These are phyloP conservation scores for Phaseolus coccineus DNA, from an alignment of 331 rosid genomes.

Conservation along the genomic window DNA sequence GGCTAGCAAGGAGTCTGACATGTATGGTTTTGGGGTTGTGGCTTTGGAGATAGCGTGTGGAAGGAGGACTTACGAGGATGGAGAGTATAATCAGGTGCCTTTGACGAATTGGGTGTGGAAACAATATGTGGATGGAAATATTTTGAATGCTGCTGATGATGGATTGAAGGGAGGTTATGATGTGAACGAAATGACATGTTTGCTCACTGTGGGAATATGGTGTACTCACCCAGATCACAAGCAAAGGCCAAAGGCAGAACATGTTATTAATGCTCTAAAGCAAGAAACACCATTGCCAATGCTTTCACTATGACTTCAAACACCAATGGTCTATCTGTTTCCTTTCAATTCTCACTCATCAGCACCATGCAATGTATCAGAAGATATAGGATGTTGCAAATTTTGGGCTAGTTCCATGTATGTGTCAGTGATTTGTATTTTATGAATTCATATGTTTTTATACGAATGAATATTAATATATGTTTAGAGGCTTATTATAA, in stretches of 20 bases:
- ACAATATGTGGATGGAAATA: slow-evolving; percentile 31
- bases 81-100: slow-evolving; percentile 33
- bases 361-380: not conserved
- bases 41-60: slow-evolving; percentile 34
- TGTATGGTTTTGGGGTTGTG: slow-evolving; percentile 35
- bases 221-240: slow-evolving; percentile 35
- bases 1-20: not conserved
- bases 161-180: slow-evolving; percentile 25
- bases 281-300: not conserved
- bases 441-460: too few relatives aligned
- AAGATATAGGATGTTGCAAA: too few relatives aligned
- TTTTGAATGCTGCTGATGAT: slow-evolving; percentile 42
- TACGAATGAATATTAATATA: too few relatives aligned
- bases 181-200: slow-evolving; percentile 34
- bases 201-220: slow-evolving; percentile 48
- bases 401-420: too few relatives aligned
- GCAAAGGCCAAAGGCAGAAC: slow-evolving; percentile 51
- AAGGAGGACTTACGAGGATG: slow-evolving; percentile 42
- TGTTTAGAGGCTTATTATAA: too few relatives aligned
- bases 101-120: slow-evolving; percentile 42
- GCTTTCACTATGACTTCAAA: not conserved
- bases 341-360: too few relatives aligned
- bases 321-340: too few relatives aligned
- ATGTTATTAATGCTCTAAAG: slow-evolving; percentile 10
- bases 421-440: too few relatives aligned